A percentile compares a stretch with the other conserved stretches of the same genome.
phyloP scores from a whole-genome alignment of 768 basidiomycete species.

The Omphalotus guepiniiformis region DNA sequence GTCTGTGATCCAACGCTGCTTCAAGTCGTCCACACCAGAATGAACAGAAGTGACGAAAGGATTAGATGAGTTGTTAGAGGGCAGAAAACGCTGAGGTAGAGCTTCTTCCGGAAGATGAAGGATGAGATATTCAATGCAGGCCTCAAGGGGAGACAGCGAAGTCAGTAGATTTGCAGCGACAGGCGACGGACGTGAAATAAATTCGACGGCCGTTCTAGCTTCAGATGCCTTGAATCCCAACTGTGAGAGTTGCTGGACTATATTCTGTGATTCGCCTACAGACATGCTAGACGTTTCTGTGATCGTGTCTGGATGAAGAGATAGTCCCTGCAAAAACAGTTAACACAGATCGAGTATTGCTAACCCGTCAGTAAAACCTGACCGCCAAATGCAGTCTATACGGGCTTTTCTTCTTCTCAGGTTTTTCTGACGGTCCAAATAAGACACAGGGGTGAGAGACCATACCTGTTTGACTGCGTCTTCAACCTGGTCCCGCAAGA shows the following conservation, averaged over 20 bases:
- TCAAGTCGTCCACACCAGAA: slow-evolving; percentile 57
- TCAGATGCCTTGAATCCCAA: slow-evolving; percentile 67
- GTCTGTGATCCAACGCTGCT: slow-evolving; percentile 76
- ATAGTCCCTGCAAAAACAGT: slow-evolving; percentile 38
- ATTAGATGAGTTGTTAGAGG: slow-evolving; percentile 59
- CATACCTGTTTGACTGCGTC: slow-evolving; percentile 70
- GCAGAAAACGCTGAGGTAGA: slow-evolving; percentile 69
- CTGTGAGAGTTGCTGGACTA: slow-evolving; percentile 51
- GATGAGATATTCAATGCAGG: slow-evolving; percentile 80
- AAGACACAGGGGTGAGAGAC: too few species aligned
- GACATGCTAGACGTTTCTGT: slow-evolving; percentile 34
- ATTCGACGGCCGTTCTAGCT: slow-evolving; percentile 47
- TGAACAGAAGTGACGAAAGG: slow-evolving; percentile 66
- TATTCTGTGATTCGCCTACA: slow-evolving; percentile 35
- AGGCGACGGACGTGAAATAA: slow-evolving; percentile 52
- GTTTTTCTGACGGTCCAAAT: too few species aligned
- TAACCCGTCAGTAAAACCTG: background rate
- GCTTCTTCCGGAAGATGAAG: slow-evolving; percentile 85
- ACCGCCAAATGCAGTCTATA: too few species aligned
- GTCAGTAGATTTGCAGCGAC: slow-evolving; percentile 59
- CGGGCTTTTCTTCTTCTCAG: too few species aligned
- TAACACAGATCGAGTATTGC: slow-evolving; percentile 13
- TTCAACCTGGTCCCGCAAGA: slow-evolving; percentile 77
- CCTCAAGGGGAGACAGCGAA: slow-evolving; percentile 61
- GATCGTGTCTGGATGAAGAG: slow-evolving; percentile 45